phyloP scores from a whole-genome alignment of 129 eudicot species.

The Erigeron canadensis region DNA sequence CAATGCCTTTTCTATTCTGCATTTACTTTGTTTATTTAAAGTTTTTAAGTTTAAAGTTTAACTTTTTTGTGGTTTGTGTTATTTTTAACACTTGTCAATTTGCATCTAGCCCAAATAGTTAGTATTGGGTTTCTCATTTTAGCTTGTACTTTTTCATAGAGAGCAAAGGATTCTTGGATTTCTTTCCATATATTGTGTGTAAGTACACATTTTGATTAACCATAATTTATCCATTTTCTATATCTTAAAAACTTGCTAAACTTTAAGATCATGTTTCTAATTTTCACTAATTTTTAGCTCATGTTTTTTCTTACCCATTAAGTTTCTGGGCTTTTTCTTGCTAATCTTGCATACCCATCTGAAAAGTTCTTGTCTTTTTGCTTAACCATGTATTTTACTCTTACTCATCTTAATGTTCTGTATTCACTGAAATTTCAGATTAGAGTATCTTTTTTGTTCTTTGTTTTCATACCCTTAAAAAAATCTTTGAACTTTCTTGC shows the following conservation, averaged over 20 bases:
- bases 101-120: conserved; percentile 2
- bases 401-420: not conserved
- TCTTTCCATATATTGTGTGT: conserved; percentile 17
- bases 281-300: not conserved
- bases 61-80: not conserved
- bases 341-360: not conserved
- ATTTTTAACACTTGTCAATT: not conserved
- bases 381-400: conserved; percentile 4
- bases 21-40: not conserved
- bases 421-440: not conserved
- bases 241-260: not conserved
- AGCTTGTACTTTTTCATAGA: conserved; percentile 13
- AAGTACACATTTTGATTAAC: conserved; percentile 24
- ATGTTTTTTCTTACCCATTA: conserved; percentile 17
- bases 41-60: not conserved
- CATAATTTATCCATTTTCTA: conserved; percentile 7
- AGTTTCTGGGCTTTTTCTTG: not conserved
- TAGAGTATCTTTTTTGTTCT: not conserved
- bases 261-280: not conserved
- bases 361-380: not conserved
- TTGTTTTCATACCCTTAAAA: conserved; percentile 18
- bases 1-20: conserved; percentile 19
- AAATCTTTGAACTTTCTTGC: conserved; percentile 9
- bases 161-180: conserved; percentile 14
- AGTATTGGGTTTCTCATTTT: conserved; percentile 2